Evolutionary conservation across 2,329 filamentous ascomycete genomes (phyloP), one percentile per base, ranked within the genome.

Genomic region (Pyrenophora teres): DNA sequence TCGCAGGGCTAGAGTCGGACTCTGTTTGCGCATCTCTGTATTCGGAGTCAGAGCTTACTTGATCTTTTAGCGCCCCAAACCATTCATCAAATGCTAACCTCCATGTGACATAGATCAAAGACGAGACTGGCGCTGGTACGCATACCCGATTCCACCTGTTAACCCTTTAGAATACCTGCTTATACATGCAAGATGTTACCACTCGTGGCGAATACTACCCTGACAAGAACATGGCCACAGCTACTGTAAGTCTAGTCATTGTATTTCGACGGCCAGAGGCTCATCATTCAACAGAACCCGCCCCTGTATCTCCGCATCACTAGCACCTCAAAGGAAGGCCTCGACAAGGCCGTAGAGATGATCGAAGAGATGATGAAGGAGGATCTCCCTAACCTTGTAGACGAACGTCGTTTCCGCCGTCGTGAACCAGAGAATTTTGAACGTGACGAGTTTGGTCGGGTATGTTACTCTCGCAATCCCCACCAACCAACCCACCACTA

Each of bases 121-220:
- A 97, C 81, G 91, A 97, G 72, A 97, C 93, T 87, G 94, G 94
- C 84, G 93, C 94, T 83, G 94, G 94, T 99, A 99, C 87, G 92
- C 81, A 83, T 85, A 89, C 94, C 65, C 83, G 49, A 85, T 85
- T 36, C 57, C 87, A 70, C 85, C 81, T 18, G 90, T 85, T 85
- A 80, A 57, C 71, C 64, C 77, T 75, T 76, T 78, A 73, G 78
- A 79, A 79, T 76, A 75, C 71, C 78, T 83, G 80, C 83, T 86
- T 79, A 85, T 83, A 71, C 79, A 73, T 80, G 73, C 77, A 92
- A 97, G 94, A 99, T 92, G 91, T 99, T 82, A 99, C 94, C 41
- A 97, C 93, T 53, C 88, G 93, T 73, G 94, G 94, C 78, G 93
- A 87, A 72, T 99, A 97, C 73, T 95, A 94, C 67, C 94, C 94